These are phyloP conservation scores for Nicotiana benthamiana DNA, from an alignment of 257 asterid genomes.

Conservation along the genomic window DNA sequence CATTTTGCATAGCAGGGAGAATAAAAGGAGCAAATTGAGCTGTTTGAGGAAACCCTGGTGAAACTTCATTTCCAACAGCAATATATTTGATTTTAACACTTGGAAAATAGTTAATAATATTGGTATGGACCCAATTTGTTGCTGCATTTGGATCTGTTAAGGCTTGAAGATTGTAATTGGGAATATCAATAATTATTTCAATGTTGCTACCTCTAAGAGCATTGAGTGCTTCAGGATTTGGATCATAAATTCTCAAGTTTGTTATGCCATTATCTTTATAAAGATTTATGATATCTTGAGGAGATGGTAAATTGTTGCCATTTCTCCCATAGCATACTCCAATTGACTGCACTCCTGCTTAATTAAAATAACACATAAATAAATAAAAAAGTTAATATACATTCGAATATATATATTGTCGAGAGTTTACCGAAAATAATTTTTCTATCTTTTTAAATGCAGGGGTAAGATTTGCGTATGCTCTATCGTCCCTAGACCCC, in stretches of 20 bases:
- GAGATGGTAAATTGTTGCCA: conserved; percentile 25
- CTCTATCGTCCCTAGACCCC: too few species aligned
- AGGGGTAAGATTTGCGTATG: too few species aligned
- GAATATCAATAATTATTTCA: conserved; percentile 19
- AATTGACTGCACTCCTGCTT: conserved; percentile 7
- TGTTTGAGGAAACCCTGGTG: neutral
- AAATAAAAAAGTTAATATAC: neutral
- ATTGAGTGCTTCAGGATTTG: conserved; percentile 1
- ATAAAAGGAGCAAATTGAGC: neutral
- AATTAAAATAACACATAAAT: neutral
- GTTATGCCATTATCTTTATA: conserved; percentile 17
- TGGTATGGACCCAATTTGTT: conserved; percentile 23
- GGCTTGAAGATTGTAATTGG: conserved; percentile 9
- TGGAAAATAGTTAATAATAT: neutral
- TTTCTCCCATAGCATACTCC: conserved; percentile 27
- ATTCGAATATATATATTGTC: neutral
- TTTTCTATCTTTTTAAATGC: too few species aligned
- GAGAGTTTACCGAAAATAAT: accelerated
- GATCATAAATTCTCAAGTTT: conserved; percentile 21
- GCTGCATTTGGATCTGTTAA: conserved; percentile 11
- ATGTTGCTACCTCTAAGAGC: conserved; percentile 26
- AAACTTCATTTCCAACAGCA: conserved; percentile 33
- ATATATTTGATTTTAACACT: conserved; percentile 30
- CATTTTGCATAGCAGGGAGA: conserved; percentile 24
- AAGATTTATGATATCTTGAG: conserved; percentile 16